These are phyloP conservation scores for Lasiosphaeria hispida DNA, from an alignment of 495 filamentous ascomycete genomes.

Conservation along the genomic window DNA sequence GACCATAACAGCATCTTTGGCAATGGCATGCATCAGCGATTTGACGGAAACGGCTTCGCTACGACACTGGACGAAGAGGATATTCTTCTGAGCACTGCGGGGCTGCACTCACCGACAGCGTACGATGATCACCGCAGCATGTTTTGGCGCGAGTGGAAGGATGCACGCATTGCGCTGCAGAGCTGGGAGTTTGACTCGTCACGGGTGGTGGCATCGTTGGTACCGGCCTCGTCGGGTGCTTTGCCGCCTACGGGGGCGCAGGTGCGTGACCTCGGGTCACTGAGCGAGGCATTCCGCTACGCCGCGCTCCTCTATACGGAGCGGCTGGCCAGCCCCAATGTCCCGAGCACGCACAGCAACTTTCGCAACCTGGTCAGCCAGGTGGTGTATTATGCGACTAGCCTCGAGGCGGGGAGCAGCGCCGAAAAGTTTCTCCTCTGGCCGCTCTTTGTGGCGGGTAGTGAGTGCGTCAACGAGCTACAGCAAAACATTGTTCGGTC, in stretches of 20 bases:
- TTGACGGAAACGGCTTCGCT: slow-evolving; percentile 64
- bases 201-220: slow-evolving; percentile 31
- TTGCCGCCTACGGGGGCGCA: slow-evolving; percentile 43
- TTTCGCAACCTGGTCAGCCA: slow-evolving; percentile 80
- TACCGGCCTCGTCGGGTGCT: slow-evolving; percentile 11
- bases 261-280: slow-evolving; percentile 54
- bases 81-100: slow-evolving; percentile 28
- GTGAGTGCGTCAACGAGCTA: slow-evolving; percentile 80
- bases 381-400: slow-evolving; percentile 76
- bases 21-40: slow-evolving; percentile 34
- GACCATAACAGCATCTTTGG: slow-evolving; percentile 25
- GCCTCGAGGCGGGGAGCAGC: slow-evolving; percentile 62
- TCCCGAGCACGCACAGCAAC: slow-evolving; percentile 71
- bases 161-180: slow-evolving; percentile 71
- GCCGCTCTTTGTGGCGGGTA: slow-evolving; percentile 89
- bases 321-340: slow-evolving; percentile 74
- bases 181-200: slow-evolving; percentile 71
- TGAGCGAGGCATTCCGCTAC: slow-evolving; percentile 87
- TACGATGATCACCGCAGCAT: slow-evolving; percentile 55
- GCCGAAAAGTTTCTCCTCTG: slow-evolving; percentile 88
- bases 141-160: slow-evolving; percentile 87
- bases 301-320: slow-evolving; percentile 88
- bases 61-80: slow-evolving; percentile 49
- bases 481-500: slow-evolving; percentile 74
- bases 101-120: slow-evolving; percentile 32